Base-by-base conservation (phyloP, 129 eudicot genomes). In the Lactuca saligna region DNA sequence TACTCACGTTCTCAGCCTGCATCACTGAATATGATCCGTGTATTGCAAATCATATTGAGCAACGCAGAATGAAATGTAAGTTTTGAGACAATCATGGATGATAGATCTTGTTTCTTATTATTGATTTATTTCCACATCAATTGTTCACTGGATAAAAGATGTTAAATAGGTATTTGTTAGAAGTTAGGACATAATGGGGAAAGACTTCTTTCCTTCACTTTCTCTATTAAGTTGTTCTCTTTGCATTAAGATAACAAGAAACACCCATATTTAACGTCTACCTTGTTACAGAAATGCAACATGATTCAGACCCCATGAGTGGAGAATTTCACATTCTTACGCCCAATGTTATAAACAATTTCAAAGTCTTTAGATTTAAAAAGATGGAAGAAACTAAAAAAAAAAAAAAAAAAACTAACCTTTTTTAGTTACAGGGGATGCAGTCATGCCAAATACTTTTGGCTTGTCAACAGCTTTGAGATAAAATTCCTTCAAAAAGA, bases 401-500 rank as follows among this genome's bases (percentile, higher is more conserved):
- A n/a, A n/a, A 4, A 16, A 4, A 9, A 14, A 37, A 38, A 32
- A 59, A 67, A 13, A 39, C 58, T 32, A 73, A 85, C 97, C 97
- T 83, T 88, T 91, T 54, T 79, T 75, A 49, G 69, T 66, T 39
- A 88, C 83, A 4, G 91, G 88, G 29, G 86, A 85, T 66, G 97
- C 85, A 12, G 96, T 88, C 96, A 83, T 85, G 55, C 97, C 96
- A 54, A 91, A 91, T 34, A 91, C 72, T 85, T 83, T 88, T 31
- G 97, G 96, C 81, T 77, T 85, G 63, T 63, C 55, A 34, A 51
- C 46, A 17, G 79, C 63, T 66, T 80, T 88, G 54, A 81, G 80
- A 80, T 91, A 91, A 66, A 85, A 88, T 61, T 88, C 97, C 97
- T 91, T 69, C 77, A 25, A 0, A 25, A 77, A 41, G 17, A 58